Evolutionary conservation across 2,329 filamentous ascomycete genomes (phyloP), one percentile per base, ranked within the genome.

Genomic region (Ophiostoma himal-ulmi): DNA sequence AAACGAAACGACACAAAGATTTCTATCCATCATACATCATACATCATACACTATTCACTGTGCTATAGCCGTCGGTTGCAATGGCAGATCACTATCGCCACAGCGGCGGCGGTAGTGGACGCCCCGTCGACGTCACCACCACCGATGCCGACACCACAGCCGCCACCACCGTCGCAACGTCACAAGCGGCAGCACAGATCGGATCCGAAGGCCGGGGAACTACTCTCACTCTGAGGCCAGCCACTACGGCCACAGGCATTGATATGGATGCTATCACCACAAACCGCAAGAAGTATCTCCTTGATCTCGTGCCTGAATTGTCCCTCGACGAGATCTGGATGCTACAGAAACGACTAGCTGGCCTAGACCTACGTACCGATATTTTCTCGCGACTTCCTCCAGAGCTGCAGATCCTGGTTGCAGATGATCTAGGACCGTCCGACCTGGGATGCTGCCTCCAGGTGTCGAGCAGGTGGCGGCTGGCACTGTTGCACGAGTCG

Each of bases 351-450:
- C 62, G 54, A 3, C 70, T 74, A 0, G 68, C 69, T 13, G 5
- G 64, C 13, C 69, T 74, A 20, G 73, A 75, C 48, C 52, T 73
- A 57, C 70, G 72, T 14, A 72, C 70, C 22, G 74, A 75, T 52
- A 41, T 75, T 14, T 67, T 73, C 36, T 66, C 37, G 6, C 70
- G 70, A 0, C 69, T 75, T 48, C 74, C 75, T 13, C 37, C 68
- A 3, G 74, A 75, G 70, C 71, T 75, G 66, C 72, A 71, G 69
- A 52, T 75, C 14, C 64, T 70, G 5, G 68, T 75, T 5, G 67
- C 70, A 13, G 30, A 70, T 41, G 66, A 52, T 3, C 71, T 75
- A 20, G 71, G 70, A 4, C 69, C 70, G 6, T 65, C 48, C 3
- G 73, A 75, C 41, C 26, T 75, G 17, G 72, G 73, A 34, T 34